phyloP scores from a whole-genome alignment of 805 yeast genomes.

The Wickerhamomyces xylosicus region DNA sequence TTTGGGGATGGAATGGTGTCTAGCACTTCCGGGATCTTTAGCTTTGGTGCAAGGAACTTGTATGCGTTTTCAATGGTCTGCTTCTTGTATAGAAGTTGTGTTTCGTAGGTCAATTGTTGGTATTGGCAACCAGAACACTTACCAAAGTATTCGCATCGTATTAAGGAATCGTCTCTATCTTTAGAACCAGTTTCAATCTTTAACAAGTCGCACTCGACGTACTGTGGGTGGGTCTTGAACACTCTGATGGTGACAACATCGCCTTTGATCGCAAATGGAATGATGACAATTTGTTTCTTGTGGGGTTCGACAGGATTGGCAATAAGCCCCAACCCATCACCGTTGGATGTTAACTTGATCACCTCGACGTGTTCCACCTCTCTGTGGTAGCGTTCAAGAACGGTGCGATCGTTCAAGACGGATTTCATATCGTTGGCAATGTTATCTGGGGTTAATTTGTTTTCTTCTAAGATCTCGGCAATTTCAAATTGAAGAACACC shows the following conservation, averaged over 20 bases:
- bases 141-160: constrained; percentile 79
- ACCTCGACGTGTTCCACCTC: constrained; percentile 48
- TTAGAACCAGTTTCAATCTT: constrained; percentile 33
- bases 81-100: constrained; percentile 65
- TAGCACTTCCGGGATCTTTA: constrained; percentile 51
- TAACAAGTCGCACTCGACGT: constrained; percentile 67
- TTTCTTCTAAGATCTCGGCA: constrained; percentile 37
- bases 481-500: constrained; percentile 77
- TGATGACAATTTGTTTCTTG: constrained; percentile 50
- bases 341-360: constrained; percentile 56
- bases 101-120: constrained; percentile 64
- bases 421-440: constrained; percentile 56
- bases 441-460: constrained; percentile 31
- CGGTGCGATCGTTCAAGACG: constrained; percentile 48
- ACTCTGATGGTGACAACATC: constrained; percentile 64
- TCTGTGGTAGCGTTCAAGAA: constrained; percentile 43
- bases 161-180: constrained; percentile 43
- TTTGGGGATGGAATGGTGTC: constrained; percentile 70
- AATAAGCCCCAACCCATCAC: constrained; percentile 77
- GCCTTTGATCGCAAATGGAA: constrained; percentile 87
- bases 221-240: constrained; percentile 66
- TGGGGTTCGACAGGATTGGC: constrained; percentile 41
- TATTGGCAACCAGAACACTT: constrained; percentile 93
- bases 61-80: constrained; percentile 76
- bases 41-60: constrained; percentile 57